phyloP scores from a whole-genome alignment of 768 basidiomycete genomes.

The Clitopilus hobsonii region DNA sequence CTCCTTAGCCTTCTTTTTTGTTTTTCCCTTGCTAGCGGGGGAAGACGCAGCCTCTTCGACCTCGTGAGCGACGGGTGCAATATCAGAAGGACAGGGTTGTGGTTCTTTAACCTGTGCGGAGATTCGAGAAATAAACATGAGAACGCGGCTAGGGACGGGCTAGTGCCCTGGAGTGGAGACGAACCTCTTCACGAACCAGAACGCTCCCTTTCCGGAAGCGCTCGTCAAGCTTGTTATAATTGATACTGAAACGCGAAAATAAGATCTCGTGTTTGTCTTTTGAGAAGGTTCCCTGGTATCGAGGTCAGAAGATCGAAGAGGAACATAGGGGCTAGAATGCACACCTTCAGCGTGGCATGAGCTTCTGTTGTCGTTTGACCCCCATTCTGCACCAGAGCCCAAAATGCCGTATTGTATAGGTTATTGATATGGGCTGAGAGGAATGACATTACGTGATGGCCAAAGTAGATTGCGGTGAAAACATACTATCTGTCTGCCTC shows the following conservation, averaged over 20 bases:
- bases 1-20: constrained; percentile 21
- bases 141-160: neutral
- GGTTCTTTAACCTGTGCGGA: neutral
- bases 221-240: constrained; percentile 75
- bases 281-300: constrained; percentile 76
- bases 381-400: constrained; percentile 88
- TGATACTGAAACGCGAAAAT: constrained; percentile 75
- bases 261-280: constrained; percentile 91
- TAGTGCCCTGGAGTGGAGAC: constrained; percentile 1
- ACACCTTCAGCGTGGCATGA: constrained; percentile 72
- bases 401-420: constrained; percentile 93
- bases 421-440: constrained; percentile 92
- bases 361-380: constrained; percentile 76
- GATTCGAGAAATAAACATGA: neutral
- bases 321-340: constrained; percentile 8
- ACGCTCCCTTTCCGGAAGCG: constrained; percentile 85
- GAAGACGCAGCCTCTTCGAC: neutral
- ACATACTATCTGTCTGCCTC: constrained; percentile 93
- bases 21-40: constrained; percentile 5
- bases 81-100: neutral
- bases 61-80: neutral
- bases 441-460: neutral
- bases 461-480: neutral
- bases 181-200: constrained; percentile 63
- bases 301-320: neutral